Base-by-base conservation (phyloP, 345 rosid genomes). In the Syzygium grande region DNA sequence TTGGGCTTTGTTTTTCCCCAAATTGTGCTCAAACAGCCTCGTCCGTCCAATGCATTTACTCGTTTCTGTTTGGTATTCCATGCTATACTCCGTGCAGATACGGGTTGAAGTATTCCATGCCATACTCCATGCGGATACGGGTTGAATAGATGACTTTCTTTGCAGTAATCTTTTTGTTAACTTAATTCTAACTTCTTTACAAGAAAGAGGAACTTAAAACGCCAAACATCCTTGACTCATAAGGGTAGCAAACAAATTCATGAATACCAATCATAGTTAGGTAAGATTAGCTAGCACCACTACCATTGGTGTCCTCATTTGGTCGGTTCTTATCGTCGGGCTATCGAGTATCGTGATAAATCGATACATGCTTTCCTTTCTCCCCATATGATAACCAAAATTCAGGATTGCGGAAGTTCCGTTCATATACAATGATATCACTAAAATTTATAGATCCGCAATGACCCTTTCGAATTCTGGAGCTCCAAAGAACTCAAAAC, bases 391-490 rank as follows among this genome's bases (percentile, higher is more conserved):
- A 68, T 17, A 9, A 68, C 43, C 23, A 22, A 38, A 30, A 7
- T 2, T 68, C 79, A 0, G 41, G 43, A 68, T 6, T 12, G 43
- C 43, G 5, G 3, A 30, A 68, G 30, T 68, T 65, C 23, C 23
- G 1, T 25, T 58, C 27, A 25, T 58, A 0, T 38, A 73, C 23
- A 34, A 19, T 38, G 46, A 73, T 11, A 38, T 73, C 14, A 21
- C 49, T 19, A 0, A 0, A 73, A 17, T 1, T 38, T 38, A 19
- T 9, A 6, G 80, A 34, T 73, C 0, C 19, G 46, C 4, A 19
- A 1, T 34, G 49, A 73, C 46, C 46, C 49, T 19, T 34, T 30
- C 78, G 30, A 65, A 23, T 16, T 65, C 43, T 65, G 46, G 46
- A 43, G 46, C 46, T 4, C 46, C 5, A 4, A 61, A 61, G 13